Evolutionary conservation across 352 stramenopile genomes (phyloP).

Genomic region (Phytophthora rubi): DNA sequence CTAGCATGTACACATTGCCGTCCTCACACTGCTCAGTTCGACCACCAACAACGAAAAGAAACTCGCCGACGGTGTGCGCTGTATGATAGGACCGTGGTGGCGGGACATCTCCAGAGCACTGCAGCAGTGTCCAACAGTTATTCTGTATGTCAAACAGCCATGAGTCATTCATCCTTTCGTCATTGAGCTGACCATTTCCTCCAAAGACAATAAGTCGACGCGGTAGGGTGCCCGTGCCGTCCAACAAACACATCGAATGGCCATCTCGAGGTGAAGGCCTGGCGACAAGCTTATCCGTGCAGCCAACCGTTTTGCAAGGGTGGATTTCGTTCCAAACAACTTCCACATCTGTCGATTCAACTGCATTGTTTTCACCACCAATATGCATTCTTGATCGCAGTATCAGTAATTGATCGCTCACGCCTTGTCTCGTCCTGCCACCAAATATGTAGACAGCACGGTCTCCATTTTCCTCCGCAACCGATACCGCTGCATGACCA

Average conservation of each 20-base stretch:
- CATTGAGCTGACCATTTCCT: constrained; percentile 72
- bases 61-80: constrained; percentile 51
- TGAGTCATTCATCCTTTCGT: constrained; percentile 74
- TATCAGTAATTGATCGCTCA: constrained; percentile 56
- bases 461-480: constrained; percentile 15
- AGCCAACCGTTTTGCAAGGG: not conserved
- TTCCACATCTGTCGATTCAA: not conserved
- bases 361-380: not conserved
- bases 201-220: constrained; percentile 63
- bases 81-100: constrained; percentile 73
- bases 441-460: constrained; percentile 58
- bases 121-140: constrained; percentile 44
- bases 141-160: constrained; percentile 62
- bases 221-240: not conserved
- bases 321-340: constrained; percentile 42
- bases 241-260: constrained; percentile 59
- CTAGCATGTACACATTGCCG: constrained; percentile 57
- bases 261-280: constrained; percentile 63
- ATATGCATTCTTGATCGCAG: constrained; percentile 15
- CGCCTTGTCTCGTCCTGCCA: constrained; percentile 64
- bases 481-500: constrained; percentile 52
- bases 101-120: constrained; percentile 52
- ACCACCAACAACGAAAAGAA: constrained; percentile 71
- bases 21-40: constrained; percentile 57
- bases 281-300: not conserved